Evolutionary conservation across 2,329 filamentous ascomycete species (phyloP).

Genomic region (Ceratocystis albifundus): DNA sequence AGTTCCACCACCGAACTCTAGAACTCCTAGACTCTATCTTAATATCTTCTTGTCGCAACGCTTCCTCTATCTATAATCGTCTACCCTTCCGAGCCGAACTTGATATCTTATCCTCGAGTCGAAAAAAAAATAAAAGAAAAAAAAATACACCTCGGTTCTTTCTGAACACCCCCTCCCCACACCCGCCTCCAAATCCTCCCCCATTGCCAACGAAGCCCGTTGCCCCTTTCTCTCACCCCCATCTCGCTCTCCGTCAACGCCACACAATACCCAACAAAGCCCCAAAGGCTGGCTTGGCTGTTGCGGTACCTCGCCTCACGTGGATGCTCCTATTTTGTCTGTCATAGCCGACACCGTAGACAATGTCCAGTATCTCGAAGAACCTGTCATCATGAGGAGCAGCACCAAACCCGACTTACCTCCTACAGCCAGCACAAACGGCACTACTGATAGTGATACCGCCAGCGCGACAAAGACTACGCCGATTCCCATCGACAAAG

Average conservation of each 20-base stretch:
- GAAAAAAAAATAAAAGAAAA: no score
- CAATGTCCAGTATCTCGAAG: conserved; percentile 14
- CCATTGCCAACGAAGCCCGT: not conserved
- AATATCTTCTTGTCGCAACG: conserved; percentile 1
- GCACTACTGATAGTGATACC: not conserved
- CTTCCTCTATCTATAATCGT: not conserved
- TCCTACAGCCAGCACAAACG: not conserved
- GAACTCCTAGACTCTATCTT: not conserved
- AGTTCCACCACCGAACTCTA: conserved; percentile 4
- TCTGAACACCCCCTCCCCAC: not conserved
- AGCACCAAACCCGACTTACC: conserved; percentile 14
- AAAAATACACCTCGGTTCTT: not conserved
- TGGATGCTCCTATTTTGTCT: conserved; percentile 6
- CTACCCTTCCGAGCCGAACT: not conserved
- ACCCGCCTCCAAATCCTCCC: not conserved
- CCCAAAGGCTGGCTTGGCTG: not conserved
- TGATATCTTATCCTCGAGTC: not conserved
- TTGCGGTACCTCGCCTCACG: not conserved
- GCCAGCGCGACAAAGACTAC: conserved; percentile 7
- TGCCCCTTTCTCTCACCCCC: not conserved
- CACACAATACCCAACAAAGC: not conserved
- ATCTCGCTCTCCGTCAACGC: not conserved
- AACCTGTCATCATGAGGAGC: conserved; percentile 17
- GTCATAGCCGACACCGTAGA: not conserved
- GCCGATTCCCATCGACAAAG: conserved; percentile 1